These are phyloP conservation scores for Liquidambar formosana DNA, from an alignment of 164 flowering plant species.

Conservation along the genomic window DNA sequence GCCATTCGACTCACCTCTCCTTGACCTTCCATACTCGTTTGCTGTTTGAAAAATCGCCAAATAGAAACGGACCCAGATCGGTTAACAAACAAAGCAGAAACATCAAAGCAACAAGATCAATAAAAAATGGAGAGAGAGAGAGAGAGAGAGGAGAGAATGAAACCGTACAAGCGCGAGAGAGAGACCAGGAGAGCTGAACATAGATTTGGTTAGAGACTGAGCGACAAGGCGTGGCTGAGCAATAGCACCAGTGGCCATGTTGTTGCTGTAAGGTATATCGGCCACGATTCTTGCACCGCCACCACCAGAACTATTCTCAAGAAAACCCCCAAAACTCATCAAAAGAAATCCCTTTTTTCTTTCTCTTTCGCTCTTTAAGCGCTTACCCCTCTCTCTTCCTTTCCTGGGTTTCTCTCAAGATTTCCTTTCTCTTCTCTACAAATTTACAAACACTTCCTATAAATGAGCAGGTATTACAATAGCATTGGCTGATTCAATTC, in stretches of 20 bases:
- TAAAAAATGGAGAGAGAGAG: neutral
- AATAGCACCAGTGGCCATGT: constrained; percentile 66
- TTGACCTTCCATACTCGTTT: constrained; percentile 71
- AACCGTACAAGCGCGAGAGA: constrained; percentile 82
- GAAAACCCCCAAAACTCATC: constrained; percentile 94
- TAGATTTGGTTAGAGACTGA: constrained; percentile 62
- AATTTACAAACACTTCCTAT: constrained; percentile 3
- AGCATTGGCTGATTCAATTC: neutral
- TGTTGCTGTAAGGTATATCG: constrained; percentile 50
- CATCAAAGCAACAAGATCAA: neutral
- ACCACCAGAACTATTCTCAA: constrained; percentile 54
- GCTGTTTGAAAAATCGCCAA: constrained; percentile 33
- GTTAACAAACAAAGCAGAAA: neutral
- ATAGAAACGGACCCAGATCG: constrained; percentile 8
- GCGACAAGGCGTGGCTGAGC: constrained; percentile 55
- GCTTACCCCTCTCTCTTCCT: constrained; percentile 9
- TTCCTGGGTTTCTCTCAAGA: neutral
- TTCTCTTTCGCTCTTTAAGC: neutral
- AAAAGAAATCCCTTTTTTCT: constrained; percentile 26
- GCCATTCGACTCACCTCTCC: constrained; percentile 52
- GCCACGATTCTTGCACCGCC: constrained; percentile 53
- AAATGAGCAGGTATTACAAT: neutral
- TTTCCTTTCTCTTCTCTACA: constrained; percentile 1
- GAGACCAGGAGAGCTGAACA: constrained; percentile 90
- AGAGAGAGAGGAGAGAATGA: constrained; percentile 10